Conservation (phyloP, 2,329 filamentous ascomycete genomes). For the Pseudogymnoascus sp. region DNA sequence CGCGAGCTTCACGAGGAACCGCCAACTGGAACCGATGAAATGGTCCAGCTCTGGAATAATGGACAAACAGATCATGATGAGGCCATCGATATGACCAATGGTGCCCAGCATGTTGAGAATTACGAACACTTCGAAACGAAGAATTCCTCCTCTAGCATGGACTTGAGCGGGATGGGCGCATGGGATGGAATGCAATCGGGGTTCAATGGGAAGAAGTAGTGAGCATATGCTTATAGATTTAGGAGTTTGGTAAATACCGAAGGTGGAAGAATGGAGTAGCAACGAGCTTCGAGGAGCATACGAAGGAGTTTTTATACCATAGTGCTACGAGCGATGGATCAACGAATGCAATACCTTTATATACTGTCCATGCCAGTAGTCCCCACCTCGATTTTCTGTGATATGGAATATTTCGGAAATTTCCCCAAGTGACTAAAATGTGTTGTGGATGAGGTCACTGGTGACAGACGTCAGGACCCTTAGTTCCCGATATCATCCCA, state of each 20-base stretch:
- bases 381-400: not conserved
- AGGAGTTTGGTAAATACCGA: not conserved
- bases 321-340: not conserved
- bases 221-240: not conserved
- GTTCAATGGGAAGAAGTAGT: not conserved
- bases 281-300: not conserved
- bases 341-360: not conserved
- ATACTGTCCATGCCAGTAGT: not conserved
- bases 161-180: constrained; percentile 5
- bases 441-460: constrained; percentile 4
- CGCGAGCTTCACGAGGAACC: constrained; percentile 29
- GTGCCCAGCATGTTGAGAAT: constrained; percentile 6
- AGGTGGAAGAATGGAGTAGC: not conserved
- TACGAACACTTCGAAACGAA: constrained; percentile 1
- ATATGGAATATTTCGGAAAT: not conserved
- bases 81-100: not conserved
- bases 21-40: not conserved
- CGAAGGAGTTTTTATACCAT: constrained; percentile 4
- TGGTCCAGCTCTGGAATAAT: not conserved
- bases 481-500: constrained; percentile 2
- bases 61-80: constrained; percentile 4
- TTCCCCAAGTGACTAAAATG: not conserved
- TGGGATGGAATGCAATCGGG: not conserved
- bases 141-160: constrained; percentile 1
- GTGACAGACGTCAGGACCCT: constrained; percentile 5